Conservation (phyloP, 192 early-diverging fungal species). For the Neocallimastix lanati region DNA sequence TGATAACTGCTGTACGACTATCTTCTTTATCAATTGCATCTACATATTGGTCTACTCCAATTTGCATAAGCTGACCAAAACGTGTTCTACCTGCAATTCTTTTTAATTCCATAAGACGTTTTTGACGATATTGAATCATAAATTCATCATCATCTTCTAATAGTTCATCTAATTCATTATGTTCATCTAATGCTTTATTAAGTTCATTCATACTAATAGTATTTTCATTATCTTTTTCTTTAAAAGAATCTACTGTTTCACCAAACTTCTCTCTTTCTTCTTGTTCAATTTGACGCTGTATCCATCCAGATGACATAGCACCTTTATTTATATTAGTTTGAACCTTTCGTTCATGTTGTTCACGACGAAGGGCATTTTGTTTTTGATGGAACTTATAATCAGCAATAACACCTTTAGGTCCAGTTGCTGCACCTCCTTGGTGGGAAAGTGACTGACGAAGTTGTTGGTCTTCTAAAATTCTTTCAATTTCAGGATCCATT, state of each 20-base stretch:
- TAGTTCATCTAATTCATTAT: conserved; percentile 12
- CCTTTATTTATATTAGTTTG: conserved; percentile 9
- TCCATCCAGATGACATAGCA: conserved; percentile 20
- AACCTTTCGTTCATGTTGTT: conserved; percentile 1
- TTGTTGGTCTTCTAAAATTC: neutral
- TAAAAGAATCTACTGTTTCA: neutral
- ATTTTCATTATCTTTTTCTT: neutral
- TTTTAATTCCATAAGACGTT: neutral
- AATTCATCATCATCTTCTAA: conserved; percentile 14
- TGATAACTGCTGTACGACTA: conserved; percentile 14
- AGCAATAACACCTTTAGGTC: conserved; percentile 32
- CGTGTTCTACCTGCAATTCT: neutral
- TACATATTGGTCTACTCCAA: conserved; percentile 21
- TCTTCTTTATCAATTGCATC: conserved; percentile 16
- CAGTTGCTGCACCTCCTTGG: conserved; percentile 20
- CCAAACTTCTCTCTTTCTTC: conserved; percentile 14
- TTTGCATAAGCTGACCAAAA: conserved; percentile 13
- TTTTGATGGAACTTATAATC: conserved; percentile 28
- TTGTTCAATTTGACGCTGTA: conserved; percentile 18
- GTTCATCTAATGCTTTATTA: neutral
- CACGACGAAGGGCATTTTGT: conserved; percentile 21
- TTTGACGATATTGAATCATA: conserved; percentile 9
- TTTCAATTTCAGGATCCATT: neutral
- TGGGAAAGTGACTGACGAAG: neutral
- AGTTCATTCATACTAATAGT: conserved; percentile 3